Conservation (phyloP, 2,329 filamentous ascomycete species). For the Karstenula rhodostoma region DNA sequence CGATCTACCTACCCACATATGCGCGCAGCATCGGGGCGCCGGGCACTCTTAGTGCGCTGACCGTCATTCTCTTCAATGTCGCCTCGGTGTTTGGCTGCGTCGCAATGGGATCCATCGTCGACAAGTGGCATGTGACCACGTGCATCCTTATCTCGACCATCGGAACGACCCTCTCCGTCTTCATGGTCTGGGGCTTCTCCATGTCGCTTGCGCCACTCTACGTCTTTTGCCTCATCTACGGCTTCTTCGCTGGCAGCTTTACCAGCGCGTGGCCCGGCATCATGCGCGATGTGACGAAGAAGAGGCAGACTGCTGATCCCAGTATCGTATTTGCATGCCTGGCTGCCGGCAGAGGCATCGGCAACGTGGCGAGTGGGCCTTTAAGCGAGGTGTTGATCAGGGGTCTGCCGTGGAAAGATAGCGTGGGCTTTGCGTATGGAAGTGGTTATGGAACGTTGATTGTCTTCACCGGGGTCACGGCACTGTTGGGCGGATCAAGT, state of each 20-base stretch:
- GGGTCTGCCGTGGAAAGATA: constrained; percentile 10
- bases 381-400: constrained; percentile 56
- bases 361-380: constrained; percentile 59
- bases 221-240: constrained; percentile 45
- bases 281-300: constrained; percentile 32
- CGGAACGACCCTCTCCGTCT: constrained; percentile 52
- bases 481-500: constrained; percentile 26
- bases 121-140: constrained; percentile 52
- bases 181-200: constrained; percentile 61
- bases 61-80: constrained; percentile 48
- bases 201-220: constrained; percentile 45
- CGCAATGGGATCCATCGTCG: constrained; percentile 49
- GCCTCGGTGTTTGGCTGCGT: constrained; percentile 48
- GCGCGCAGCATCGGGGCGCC: constrained; percentile 32
- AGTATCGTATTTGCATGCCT: constrained; percentile 58
- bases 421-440: constrained; percentile 37
- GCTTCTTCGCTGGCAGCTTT: constrained; percentile 44
- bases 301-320: constrained; percentile 32
- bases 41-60: constrained; percentile 35
- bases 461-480: constrained; percentile 50
- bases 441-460: constrained; percentile 51
- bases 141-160: constrained; percentile 53
- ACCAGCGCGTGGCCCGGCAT: constrained; percentile 36
- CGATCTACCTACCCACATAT: constrained; percentile 51
- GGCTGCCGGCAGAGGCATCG: constrained; percentile 58